Percentiles rank a stretch among this genome's conserved stretches.
Conservation (phyloP, 345 rosid species). For the Gynandropsis gynandra region DNA sequence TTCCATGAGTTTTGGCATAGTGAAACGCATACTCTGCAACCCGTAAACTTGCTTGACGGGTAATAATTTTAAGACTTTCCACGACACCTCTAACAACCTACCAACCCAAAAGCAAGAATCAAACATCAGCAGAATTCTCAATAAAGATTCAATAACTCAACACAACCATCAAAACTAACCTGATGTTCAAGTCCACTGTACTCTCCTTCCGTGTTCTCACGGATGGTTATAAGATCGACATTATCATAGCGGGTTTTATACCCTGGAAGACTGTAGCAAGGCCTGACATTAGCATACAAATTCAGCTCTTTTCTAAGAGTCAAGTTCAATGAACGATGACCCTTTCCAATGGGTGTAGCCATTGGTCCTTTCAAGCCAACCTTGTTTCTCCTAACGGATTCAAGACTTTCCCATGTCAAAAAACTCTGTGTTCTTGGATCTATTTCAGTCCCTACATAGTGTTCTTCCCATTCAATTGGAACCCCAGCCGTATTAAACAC, state of each 20-base stretch:
- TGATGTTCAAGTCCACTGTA: constrained; percentile 99
- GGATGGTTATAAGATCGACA: constrained; percentile 87
- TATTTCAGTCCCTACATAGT: constrained; percentile 64
- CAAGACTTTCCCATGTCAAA: constrained; percentile 94
- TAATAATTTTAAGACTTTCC: constrained; percentile 91
- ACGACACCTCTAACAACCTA: constrained; percentile 98
- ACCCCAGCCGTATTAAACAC: constrained; percentile 74
- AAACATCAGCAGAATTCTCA: too few species aligned
- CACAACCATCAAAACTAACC: constrained; percentile 33
- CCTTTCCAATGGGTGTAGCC: constrained; percentile 99
- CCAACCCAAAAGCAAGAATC: constrained; percentile 6
- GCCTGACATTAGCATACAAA: constrained; percentile 93
- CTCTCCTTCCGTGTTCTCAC: constrained; percentile 98
- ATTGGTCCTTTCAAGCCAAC: constrained; percentile 99
- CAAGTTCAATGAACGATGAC: constrained; percentile 91
- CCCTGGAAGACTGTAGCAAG: constrained; percentile 96
- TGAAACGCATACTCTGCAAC: constrained; percentile 95
- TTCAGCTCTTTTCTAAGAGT: constrained; percentile 95
- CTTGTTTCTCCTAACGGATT: constrained; percentile 73
- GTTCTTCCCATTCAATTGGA: constrained; percentile 97
- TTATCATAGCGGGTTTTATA: constrained; percentile 90
- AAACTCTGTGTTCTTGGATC: constrained; percentile 99
- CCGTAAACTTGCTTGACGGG: constrained; percentile 89
- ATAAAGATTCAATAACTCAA: not conserved
- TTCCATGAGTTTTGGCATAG: constrained; percentile 86